Evolutionary conservation across 768 basidiomycete species (phyloP).

Genomic region (Auricularia heimuer): DNA sequence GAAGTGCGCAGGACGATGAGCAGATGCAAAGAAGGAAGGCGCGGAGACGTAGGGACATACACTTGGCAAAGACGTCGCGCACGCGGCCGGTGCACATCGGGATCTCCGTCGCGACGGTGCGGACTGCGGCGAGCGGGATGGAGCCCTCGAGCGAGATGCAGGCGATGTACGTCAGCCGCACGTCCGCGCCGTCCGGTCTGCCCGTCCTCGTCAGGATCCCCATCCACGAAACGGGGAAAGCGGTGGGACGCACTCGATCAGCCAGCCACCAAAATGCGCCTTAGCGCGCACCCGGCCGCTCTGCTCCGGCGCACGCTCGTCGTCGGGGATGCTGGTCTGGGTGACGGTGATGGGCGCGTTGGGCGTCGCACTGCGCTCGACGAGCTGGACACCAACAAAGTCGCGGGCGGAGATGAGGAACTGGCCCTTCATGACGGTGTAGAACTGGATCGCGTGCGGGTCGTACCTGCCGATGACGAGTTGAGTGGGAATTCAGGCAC

Average conservation of each 20-base stretch:
- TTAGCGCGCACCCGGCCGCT: background rate
- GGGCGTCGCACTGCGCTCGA: background rate
- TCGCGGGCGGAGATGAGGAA: background rate
- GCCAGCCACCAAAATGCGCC: background rate
- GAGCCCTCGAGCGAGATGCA: background rate
- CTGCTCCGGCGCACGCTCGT: background rate
- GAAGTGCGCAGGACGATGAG: no score
- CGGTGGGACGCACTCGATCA: background rate
- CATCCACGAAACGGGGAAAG: background rate
- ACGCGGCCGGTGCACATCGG: slow-evolving; percentile 1
- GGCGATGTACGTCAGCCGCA: background rate
- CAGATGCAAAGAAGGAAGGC: background rate
- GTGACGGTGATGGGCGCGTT: background rate
- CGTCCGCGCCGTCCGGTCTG: background rate
- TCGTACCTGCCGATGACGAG: background rate
- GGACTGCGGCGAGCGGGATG: background rate
- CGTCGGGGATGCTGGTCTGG: background rate
- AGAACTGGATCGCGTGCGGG: background rate
- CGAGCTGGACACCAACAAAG: background rate
- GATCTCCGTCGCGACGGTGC: background rate
- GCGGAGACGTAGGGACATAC: background rate
- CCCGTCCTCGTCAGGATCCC: background rate
- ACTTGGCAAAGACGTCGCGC: background rate
- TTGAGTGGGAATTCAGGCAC: background rate
- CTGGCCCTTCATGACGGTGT: background rate